Conservation (phyloP, 139 green algal genomes). For the Ostreobium quekettii region DNA sequence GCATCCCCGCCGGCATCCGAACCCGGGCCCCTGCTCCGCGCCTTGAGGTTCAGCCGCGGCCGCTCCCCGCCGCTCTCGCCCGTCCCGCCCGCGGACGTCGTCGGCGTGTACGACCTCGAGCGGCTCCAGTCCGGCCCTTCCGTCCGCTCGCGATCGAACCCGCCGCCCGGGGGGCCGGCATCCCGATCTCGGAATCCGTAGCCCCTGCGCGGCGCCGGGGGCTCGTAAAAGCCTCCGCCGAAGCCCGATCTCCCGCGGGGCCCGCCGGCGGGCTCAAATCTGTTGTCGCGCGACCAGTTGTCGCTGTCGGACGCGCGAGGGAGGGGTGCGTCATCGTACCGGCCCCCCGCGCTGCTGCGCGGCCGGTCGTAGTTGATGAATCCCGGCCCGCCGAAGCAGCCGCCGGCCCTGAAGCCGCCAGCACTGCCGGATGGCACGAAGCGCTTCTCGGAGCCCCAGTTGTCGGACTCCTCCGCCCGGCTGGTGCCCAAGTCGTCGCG, state of each 20-base stretch:
- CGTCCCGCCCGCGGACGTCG: too few relatives aligned
- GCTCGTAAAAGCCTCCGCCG: conserved; percentile 17
- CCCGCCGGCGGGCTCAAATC: not conserved
- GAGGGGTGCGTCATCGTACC: conserved; percentile 20
- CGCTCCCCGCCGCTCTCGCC: too few relatives aligned
- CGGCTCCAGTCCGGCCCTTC: too few relatives aligned
- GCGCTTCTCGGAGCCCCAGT: conserved; percentile 66
- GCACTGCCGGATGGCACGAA: conserved; percentile 45
- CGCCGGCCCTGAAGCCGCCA: conserved; percentile 10
- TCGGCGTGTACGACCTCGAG: not conserved
- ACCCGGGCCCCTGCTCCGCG: conserved; percentile 40
- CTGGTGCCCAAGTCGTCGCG: conserved; percentile 38
- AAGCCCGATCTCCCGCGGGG: not conserved
- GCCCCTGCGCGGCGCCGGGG: not conserved
- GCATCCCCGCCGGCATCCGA: not conserved
- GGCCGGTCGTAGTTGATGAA: conserved; percentile 26
- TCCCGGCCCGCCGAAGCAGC: too few relatives aligned
- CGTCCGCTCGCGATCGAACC: not conserved
- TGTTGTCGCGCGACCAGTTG: conserved; percentile 23
- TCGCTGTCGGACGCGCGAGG: conserved; percentile 33
- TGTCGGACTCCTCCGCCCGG: conserved; percentile 55
- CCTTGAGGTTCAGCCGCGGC: conserved; percentile 47
- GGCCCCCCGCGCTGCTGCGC: conserved; percentile 23
- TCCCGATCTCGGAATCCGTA: conserved; percentile 22
- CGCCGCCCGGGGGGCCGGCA: too few relatives aligned